These are phyloP conservation scores for Epichloe typhina DNA, from an alignment of 2,329 filamentous ascomycete genomes.

Conservation along the genomic window DNA sequence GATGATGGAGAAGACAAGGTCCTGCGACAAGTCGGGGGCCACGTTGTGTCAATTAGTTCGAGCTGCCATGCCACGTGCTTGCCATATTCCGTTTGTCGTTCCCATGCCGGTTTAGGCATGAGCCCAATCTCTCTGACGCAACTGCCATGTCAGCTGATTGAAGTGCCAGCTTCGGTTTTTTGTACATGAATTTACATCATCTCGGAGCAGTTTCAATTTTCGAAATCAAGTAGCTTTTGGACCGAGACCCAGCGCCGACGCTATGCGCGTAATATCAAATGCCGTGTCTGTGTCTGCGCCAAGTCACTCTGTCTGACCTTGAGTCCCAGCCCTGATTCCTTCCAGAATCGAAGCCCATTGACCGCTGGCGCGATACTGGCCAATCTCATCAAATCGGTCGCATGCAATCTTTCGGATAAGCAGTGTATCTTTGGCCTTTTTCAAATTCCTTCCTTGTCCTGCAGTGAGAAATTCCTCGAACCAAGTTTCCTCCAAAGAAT, in stretches of 20 bases:
- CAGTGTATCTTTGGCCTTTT: slow-evolving; percentile 57
- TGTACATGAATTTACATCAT: neutral
- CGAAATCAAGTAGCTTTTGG: too few relatives aligned
- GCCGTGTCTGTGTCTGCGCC: neutral
- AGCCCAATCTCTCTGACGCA: too few relatives aligned
- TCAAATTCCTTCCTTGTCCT: slow-evolving; percentile 51
- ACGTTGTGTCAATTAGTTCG: too few relatives aligned
- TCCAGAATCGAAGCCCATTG: slow-evolving; percentile 38
- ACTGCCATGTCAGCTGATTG: too few relatives aligned
- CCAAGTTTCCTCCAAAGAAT: slow-evolving; percentile 57
- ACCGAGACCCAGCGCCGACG: neutral
- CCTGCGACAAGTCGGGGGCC: slow-evolving; percentile 7
- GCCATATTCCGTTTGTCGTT: too few relatives aligned
- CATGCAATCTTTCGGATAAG: slow-evolving; percentile 60
- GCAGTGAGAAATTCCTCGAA: slow-evolving; percentile 54
- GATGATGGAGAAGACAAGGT: neutral
- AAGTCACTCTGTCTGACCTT: slow-evolving; percentile 17
- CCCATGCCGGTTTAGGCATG: too few relatives aligned
- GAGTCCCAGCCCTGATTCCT: slow-evolving; percentile 34
- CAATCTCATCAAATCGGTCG: slow-evolving; percentile 40
- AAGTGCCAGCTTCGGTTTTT: too few relatives aligned
- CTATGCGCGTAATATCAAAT: neutral
- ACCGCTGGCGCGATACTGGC: slow-evolving; percentile 28
- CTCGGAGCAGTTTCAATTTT: too few relatives aligned
- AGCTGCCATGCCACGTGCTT: too few relatives aligned